Base-by-base conservation (phyloP, 352 stramenopile genomes). In the Globisporangium yorkense region DNA sequence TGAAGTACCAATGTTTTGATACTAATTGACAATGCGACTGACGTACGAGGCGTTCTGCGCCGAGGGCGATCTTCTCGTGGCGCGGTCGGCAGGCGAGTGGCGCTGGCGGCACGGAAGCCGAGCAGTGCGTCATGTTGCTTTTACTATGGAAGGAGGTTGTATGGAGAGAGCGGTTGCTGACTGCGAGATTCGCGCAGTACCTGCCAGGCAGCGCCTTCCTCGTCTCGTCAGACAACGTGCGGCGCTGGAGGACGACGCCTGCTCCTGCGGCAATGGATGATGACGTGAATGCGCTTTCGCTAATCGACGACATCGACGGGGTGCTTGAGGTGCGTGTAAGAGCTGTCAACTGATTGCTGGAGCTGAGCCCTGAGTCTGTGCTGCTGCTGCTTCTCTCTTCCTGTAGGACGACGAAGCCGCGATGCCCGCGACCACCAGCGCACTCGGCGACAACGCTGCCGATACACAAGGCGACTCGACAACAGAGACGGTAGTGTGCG, bases 191-290 rank as follows among this genome's bases (percentile, higher is more conserved):
- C 59, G 33, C 16, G 2, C 59, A 89, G 80, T 70, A 89, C 52
- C 63, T 90, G 61, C 58, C 67, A 10, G 84, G 84, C 40, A 77
- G 87, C 47, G 70, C 75, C 37, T 94, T 76, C 39, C 71, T 94
- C 9, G 76, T 89, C 1, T 91, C 84, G 9, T 67, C 54, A 39
- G 72, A 63, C 2, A 89, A 89, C 33, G 54, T 51, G 0, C 62
- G 57, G 4, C 18, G 16, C 29, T 63, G 50, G 56, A 4, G 3
- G 8, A 39, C 33, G 33, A 39, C 33, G 33, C 9, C 1, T 12
- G 33, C 33, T 10, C 33, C 33, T 37, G 20, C 9, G 54, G 37
- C 31, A 27, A 37, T 56, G 24, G n/a, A 31, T 4, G 46, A 18
- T 18, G 35, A 35, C 16, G 56, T 64, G 54, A 70, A 63, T 13